Conservation (phyloP, 495 filamentous ascomycete species). For the Aspergillus ellipticus region DNA sequence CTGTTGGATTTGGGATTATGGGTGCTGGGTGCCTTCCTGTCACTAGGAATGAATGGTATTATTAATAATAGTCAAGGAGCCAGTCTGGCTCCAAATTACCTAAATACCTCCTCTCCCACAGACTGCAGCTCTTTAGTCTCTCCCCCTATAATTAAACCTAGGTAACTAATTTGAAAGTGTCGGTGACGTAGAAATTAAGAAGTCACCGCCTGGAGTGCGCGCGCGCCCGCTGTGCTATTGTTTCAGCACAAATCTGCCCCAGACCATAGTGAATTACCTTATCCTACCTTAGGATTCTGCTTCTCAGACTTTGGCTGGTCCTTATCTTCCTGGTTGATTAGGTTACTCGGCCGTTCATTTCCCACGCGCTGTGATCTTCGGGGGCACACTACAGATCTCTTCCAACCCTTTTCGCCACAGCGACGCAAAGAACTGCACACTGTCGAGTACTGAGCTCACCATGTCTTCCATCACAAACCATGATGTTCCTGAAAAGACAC, state of each 20-base stretch:
- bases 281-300: neutral
- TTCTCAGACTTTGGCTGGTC: neutral
- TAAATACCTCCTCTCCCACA: no score
- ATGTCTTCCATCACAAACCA: slow-evolving; percentile 29
- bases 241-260: slow-evolving; percentile 8
- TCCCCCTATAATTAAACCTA: neutral
- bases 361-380: neutral
- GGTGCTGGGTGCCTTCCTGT: no score
- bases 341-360: neutral
- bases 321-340: neutral
- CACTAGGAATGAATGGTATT: no score
- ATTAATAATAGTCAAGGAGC: no score
- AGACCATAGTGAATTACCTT: neutral
- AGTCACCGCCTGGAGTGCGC: slow-evolving; percentile 33
- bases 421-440: neutral
- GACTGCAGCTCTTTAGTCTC: neutral
- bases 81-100: no score
- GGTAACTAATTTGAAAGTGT: neutral
- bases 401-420: slow-evolving; percentile 5
- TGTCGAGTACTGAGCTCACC: neutral
- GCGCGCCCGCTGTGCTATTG: slow-evolving; percentile 8
- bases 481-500: slow-evolving; percentile 55
- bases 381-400: neutral
- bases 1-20: no score
- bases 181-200: slow-evolving; percentile 4